Evolutionary conservation across 2,329 filamentous ascomycete genomes (phyloP).

Genomic region (Colletotrichum paranaense): DNA sequence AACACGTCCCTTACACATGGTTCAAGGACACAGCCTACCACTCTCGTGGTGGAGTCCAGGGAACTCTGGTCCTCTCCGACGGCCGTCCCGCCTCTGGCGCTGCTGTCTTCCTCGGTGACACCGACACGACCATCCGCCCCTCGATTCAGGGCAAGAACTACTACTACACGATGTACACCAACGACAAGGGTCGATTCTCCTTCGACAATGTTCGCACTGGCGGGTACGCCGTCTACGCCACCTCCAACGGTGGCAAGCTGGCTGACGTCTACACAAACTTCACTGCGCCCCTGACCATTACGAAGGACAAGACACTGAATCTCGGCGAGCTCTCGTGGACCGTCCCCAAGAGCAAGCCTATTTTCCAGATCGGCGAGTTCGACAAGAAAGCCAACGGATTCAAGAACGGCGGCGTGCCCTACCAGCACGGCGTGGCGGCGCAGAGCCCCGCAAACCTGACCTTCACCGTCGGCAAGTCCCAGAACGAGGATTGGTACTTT

Average conservation of each 20-base stretch:
- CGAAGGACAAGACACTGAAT: constrained; percentile 38
- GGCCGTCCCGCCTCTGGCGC: constrained; percentile 56
- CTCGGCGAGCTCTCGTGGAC: constrained; percentile 25
- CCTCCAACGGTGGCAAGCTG: constrained; percentile 54
- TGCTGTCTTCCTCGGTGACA: constrained; percentile 59
- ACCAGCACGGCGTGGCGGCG: constrained; percentile 52
- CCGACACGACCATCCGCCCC: constrained; percentile 43
- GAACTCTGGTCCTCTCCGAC: constrained; percentile 53
- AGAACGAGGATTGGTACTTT: constrained; percentile 56
- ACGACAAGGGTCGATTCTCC: constrained; percentile 50
- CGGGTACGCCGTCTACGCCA: constrained; percentile 56
- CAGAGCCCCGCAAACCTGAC: constrained; percentile 55
- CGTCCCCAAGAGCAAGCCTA: constrained; percentile 36
- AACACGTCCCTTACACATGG: constrained; percentile 57
- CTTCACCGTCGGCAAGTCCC: constrained; percentile 49
- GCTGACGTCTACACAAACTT: constrained; percentile 54
- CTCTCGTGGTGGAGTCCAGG: constrained; percentile 53
- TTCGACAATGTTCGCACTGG: constrained; percentile 53
- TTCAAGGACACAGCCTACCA: constrained; percentile 54
- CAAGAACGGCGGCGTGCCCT: constrained; percentile 49
- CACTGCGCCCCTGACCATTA: constrained; percentile 47
- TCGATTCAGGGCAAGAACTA: constrained; percentile 41
- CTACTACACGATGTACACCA: constrained; percentile 57
- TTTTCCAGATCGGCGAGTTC: constrained; percentile 58
- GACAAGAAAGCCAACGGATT: constrained; percentile 57